phyloP scores from a whole-genome alignment of 306 rosid species.

The Luffa acutangula region DNA sequence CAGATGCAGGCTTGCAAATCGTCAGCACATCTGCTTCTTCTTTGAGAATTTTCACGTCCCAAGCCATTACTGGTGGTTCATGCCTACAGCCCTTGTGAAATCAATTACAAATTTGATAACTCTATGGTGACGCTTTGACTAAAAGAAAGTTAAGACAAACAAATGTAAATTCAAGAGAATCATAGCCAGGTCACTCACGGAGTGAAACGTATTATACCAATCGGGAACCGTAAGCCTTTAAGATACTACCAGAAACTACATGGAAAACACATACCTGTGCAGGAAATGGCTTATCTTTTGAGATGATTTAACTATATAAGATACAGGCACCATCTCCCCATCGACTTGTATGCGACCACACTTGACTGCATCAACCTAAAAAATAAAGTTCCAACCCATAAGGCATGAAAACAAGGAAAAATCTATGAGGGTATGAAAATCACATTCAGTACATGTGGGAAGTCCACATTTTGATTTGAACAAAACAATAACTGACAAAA shows the following conservation, averaged over 20 bases:
- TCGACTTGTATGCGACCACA: constrained; percentile 48
- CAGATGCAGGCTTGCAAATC: constrained; percentile 77
- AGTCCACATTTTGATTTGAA: neutral
- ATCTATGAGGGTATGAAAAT: neutral
- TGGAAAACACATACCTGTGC: constrained; percentile 49
- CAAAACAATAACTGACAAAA: neutral
- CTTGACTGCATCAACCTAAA: constrained; percentile 44
- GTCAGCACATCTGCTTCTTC: constrained; percentile 55
- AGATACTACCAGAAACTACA: neutral
- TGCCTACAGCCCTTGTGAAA: constrained; percentile 44
- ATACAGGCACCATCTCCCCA: constrained; percentile 37
- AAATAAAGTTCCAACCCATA: neutral
- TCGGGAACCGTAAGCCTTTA: neutral
- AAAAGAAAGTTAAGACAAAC: neutral
- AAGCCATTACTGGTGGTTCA: constrained; percentile 84
- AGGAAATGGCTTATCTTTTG: constrained; percentile 77
- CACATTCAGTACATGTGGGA: neutral
- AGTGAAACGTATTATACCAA: neutral
- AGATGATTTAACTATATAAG: constrained; percentile 46
- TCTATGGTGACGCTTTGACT: neutral
- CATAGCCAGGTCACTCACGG: neutral
- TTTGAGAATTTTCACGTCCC: constrained; percentile 39
- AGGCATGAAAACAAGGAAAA: neutral
- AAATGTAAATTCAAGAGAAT: neutral
- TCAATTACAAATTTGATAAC: constrained; percentile 27